Conservation (phyloP, 257 asterid species). For the Solanum chilense region DNA sequence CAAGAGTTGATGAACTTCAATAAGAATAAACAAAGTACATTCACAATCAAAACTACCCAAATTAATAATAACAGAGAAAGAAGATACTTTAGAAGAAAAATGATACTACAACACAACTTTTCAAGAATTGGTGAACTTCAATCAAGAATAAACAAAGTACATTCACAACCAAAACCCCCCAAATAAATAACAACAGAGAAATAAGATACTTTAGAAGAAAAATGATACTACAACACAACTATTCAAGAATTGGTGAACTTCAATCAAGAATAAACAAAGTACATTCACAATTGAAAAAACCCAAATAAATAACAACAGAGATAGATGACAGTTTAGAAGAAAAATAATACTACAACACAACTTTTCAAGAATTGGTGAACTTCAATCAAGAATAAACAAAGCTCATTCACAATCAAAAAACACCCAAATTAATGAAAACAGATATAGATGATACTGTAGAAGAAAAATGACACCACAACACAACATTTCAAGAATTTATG, state of each 20-base stretch:
- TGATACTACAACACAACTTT: neutral
- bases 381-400: neutral
- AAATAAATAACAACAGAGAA: neutral
- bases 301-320: neutral
- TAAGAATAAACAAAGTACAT: neutral
- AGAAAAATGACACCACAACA: neutral
- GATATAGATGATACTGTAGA: neutral
- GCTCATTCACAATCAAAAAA: neutral
- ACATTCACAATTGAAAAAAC: neutral
- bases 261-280: neutral
- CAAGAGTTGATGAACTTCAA: neutral
- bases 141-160: neutral
- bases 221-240: neutral
- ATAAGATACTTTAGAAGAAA: neutral
- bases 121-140: neutral
- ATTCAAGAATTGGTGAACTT: neutral
- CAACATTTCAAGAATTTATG: neutral
- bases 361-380: neutral
- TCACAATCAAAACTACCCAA: neutral
- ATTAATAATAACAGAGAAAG: neutral
- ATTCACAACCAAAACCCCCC: neutral
- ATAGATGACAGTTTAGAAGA: neutral
- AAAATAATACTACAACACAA: neutral
- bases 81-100: neutral
- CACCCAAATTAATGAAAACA: neutral